These are phyloP conservation scores for Ramaria rubella DNA, from an alignment of 768 basidiomycete species.

Conservation along the genomic window DNA sequence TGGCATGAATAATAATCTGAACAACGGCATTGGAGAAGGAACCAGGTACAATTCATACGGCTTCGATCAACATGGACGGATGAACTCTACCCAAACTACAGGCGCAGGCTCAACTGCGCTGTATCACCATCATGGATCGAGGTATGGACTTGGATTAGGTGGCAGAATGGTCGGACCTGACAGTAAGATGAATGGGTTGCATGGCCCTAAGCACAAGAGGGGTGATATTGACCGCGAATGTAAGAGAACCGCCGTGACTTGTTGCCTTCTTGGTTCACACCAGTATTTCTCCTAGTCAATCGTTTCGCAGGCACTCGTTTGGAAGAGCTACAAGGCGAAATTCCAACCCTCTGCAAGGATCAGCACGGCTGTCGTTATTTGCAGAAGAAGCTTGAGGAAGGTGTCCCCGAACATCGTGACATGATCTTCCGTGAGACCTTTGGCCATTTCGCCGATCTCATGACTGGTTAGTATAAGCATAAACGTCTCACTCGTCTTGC, in stretches of 20 bases:
- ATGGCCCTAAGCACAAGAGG: conserved; percentile 91
- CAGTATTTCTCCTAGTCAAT: conserved; percentile 55
- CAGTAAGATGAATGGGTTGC: conserved; percentile 81
- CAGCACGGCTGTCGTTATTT: conserved; percentile 98
- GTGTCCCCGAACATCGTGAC: conserved; percentile 90
- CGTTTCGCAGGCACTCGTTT: conserved; percentile 93
- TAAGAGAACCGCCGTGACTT: conserved; percentile 25
- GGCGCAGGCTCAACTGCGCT: conserved; percentile 61
- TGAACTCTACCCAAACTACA: conserved; percentile 23
- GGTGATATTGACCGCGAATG: conserved; percentile 89
- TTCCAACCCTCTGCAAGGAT: conserved; percentile 91
- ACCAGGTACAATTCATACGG: conserved; percentile 50
- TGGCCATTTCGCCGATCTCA: conserved; percentile 93
- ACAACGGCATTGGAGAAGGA: conserved; percentile 27
- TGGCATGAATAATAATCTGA: conserved; percentile 41
- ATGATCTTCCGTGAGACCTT: conserved; percentile 99
- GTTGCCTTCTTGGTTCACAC: background rate
- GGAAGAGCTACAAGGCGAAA: conserved; percentile 94
- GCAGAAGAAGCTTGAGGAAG: conserved; percentile 98
- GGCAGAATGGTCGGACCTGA: conserved; percentile 49
- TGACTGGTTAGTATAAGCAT: conserved; percentile 82
- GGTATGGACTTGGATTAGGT: conserved; percentile 64
- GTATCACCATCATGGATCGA: conserved; percentile 70
- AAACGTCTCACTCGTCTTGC: background rate
- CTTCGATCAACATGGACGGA: conserved; percentile 43